Evolutionary conservation across 2,329 filamentous ascomycete species (phyloP).

Genomic region (Rhynchosporium secalis): DNA sequence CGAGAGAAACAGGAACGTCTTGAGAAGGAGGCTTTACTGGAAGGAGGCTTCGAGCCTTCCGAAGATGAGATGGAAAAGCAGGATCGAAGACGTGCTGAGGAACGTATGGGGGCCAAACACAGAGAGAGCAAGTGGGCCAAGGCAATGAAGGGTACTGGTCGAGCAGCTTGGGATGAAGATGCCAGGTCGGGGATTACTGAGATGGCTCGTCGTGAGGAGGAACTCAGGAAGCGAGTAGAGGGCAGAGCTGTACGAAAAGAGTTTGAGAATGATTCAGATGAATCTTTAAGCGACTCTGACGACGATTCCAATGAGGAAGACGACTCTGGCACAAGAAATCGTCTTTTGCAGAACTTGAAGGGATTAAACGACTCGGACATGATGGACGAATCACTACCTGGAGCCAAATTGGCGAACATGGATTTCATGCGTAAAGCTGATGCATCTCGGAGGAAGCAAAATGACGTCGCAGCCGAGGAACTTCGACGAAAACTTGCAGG

Average conservation of each 20-base stretch:
- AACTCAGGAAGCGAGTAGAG: slow-evolving; percentile 64
- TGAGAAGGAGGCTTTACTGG: slow-evolving; percentile 57
- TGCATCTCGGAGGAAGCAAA: slow-evolving; percentile 71
- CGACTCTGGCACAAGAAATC: slow-evolving; percentile 49
- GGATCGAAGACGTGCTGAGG: slow-evolving; percentile 64
- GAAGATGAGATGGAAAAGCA: slow-evolving; percentile 64
- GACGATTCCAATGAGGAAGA: slow-evolving; percentile 54
- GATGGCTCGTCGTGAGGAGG: slow-evolving; percentile 66
- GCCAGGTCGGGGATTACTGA: slow-evolving; percentile 64
- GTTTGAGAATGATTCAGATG: slow-evolving; percentile 48
- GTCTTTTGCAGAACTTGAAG: slow-evolving; percentile 51
- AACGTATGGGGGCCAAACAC: slow-evolving; percentile 70
- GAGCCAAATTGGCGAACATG: slow-evolving; percentile 75
- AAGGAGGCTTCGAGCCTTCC: slow-evolving; percentile 59
- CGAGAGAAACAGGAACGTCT: slow-evolving; percentile 58
- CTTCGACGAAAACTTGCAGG: slow-evolving; percentile 70
- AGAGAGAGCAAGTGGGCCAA: slow-evolving; percentile 73
- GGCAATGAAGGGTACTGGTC: slow-evolving; percentile 63
- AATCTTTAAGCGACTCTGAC: slow-evolving; percentile 58
- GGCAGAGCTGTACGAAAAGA: slow-evolving; percentile 56
- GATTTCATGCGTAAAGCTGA: slow-evolving; percentile 95
- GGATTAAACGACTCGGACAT: slow-evolving; percentile 47
- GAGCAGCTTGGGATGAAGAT: slow-evolving; percentile 69
- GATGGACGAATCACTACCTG: slow-evolving; percentile 51
- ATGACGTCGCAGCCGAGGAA: slow-evolving; percentile 72